Evolutionary conservation across 2,329 filamentous ascomycete genomes (phyloP).

Genomic region (Sclerotiophoma versabilis): DNA sequence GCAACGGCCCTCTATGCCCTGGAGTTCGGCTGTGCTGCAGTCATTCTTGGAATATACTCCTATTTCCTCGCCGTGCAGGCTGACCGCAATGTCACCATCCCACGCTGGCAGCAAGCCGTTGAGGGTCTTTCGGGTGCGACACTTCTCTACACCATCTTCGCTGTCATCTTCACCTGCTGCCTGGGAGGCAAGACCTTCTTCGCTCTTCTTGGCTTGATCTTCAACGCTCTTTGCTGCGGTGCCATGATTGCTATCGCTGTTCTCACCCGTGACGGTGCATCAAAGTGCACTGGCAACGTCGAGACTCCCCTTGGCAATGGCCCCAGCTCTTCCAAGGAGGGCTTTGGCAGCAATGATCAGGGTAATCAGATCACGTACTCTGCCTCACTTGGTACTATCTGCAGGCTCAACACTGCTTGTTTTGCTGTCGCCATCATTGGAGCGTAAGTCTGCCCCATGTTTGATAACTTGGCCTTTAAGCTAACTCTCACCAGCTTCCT

Average conservation of each 20-base stretch:
- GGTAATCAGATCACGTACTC: constrained; percentile 54
- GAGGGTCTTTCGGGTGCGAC: constrained; percentile 75
- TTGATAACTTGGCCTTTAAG: too few species aligned
- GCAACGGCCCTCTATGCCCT: constrained; percentile 77
- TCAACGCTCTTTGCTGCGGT: constrained; percentile 79
- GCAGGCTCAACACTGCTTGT: constrained; percentile 76
- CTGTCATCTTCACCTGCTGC: constrained; percentile 78
- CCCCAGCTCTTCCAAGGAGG: constrained; percentile 57
- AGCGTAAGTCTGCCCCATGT: constrained; percentile 68
- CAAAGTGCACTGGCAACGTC: constrained; percentile 67
- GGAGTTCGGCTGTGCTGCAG: constrained; percentile 73
- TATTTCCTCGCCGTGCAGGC: constrained; percentile 82
- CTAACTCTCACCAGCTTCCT: constrained; percentile 63
- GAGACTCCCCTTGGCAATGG: constrained; percentile 76
- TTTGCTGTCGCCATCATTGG: constrained; percentile 81
- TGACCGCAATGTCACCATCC: constrained; percentile 69
- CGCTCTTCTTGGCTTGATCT: constrained; percentile 73
- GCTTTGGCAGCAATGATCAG: constrained; percentile 54
- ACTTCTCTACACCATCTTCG: constrained; percentile 75
- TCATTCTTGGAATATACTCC: constrained; percentile 77
- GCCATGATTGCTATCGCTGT: constrained; percentile 83
- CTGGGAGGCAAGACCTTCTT: constrained; percentile 76
- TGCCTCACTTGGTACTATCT: constrained; percentile 65
- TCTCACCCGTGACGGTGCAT: constrained; percentile 72
- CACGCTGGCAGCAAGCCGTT: constrained; percentile 73